Evolutionary conservation across 306 rosid species (phyloP), one percentile per base, ranked within the genome.

Genomic region (Sechiopsis laciniata): DNA sequence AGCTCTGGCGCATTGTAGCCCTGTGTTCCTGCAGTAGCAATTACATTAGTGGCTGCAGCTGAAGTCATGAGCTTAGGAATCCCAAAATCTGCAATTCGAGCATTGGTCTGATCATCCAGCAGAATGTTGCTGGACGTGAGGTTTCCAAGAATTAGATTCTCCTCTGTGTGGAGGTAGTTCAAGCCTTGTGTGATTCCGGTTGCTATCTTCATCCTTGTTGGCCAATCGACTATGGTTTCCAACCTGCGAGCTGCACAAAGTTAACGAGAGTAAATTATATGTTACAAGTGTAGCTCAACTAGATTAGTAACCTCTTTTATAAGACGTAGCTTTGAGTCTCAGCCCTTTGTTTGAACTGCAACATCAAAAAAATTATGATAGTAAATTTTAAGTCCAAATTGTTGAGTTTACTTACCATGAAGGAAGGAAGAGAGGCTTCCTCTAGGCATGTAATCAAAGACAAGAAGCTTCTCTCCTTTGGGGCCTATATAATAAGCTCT

Each of bases 1-100:
- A 90, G 90, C 85, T 93, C 97, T 0, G 97, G 97, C 16, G 98
- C 96, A 66, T 92, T 76, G 83, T 93, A 93, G 57, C 98, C 98
- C 48, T 88, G 82, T 48, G 97, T 87, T 24, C 86, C 91, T 0
- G 98, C 94, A 0, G 98, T 86, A 6, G 97, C 97, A 66, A 93
- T 90, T 76, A 88, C 96, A 26, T 88, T 93, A 4, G 96, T 84
- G 59, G 83, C 87, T 29, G 91, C 98, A 8, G 97, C 91, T 5
- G 96, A 80, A 40, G 96, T 90, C 97, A 93, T 89, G 51, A 93
- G 82, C 82, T 86, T 75, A 0, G 98, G 84, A 48, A 90, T 91
- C 20, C 96, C 94, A 54, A 79, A 90, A 65, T 93, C 98, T n/a
- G 96, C 85, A 24, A 93, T 89, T 63, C 76, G 83, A 12, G 91